These are phyloP conservation scores for Plasmodium malariae DNA, from an alignment of 169 alveolate genomes.

Conservation along the genomic window DNA sequence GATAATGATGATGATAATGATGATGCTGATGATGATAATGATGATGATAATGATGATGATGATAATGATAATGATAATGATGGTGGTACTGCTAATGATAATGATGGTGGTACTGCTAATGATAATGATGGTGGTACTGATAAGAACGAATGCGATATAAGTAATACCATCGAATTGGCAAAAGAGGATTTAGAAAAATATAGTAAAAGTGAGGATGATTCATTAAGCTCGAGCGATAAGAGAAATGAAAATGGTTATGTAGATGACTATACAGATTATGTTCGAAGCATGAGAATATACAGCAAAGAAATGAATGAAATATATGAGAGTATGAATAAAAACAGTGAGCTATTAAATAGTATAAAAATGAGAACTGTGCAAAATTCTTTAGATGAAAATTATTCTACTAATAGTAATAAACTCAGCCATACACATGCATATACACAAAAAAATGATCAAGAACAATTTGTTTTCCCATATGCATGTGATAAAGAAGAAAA, in stretches of 20 bases:
- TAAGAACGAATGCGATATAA: not conserved
- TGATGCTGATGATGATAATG: not conserved
- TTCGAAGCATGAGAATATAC: conserved; percentile 38
- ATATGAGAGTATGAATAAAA: conserved; percentile 43
- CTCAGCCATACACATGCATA: not conserved
- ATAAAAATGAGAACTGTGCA: conserved; percentile 3
- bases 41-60: not conserved
- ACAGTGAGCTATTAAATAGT: conserved; percentile 32
- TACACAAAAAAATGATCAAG: not conserved
- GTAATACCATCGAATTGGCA: not conserved
- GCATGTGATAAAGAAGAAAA: too few relatives aligned
- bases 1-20: not conserved
- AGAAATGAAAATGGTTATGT: not conserved
- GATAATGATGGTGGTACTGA: not conserved
- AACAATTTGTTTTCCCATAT: not conserved
- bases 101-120: not conserved
- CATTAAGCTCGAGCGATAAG: not conserved
- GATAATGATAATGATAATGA: not conserved
- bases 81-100: not conserved
- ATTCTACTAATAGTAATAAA: not conserved
- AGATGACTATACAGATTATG: conserved; percentile 35
- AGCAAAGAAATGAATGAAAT: conserved; percentile 53
- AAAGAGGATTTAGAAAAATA: not conserved
- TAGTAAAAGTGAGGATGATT: not conserved
- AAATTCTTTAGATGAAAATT: conserved; percentile 1